Base-by-base conservation (phyloP, 139 green algal species). In the Mesostigma viride region DNA sequence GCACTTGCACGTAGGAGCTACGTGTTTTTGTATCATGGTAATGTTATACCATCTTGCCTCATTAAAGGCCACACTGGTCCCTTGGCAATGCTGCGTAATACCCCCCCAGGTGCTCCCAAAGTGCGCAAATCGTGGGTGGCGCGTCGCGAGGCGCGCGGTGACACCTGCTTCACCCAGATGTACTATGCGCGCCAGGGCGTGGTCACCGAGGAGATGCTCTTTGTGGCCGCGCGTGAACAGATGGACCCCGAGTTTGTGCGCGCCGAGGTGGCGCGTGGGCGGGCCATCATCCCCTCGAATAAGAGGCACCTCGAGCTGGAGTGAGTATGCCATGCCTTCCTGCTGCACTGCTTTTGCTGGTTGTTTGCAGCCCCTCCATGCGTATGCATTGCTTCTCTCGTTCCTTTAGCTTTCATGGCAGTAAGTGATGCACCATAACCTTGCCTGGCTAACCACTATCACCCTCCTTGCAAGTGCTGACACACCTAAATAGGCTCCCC, bases 281-380 rank as follows among this genome's bases (percentile, higher is more conserved):
- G 91, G 2, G 91, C 91, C 20, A 97, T 97, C 82, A 97, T 97
- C 56, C 91, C 91, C 2, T 82, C 89, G 67, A 97, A 97, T 84
- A 94, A 91, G 79, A 62, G 78, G 4, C 91, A 97, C 71, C 31
- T 85, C 46, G 91, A 97, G 81, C 82, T 97, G 63, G 91, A 97
- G n/a, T n/a, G n/a, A n/a, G n/a, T n/a, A n/a, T n/a, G n/a, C n/a
- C n/a, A n/a, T n/a, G n/a, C 79, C 90, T 20, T 56, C 44, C 20
- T 56, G 17, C 44, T 56, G 17, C 20, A 17, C 20, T 56, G 17
- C 44, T 56, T 56, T 20, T 56, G 44, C 17, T 56, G 44, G 44
- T 56, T 56, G 44, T 56, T 56, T 56, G n/a, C n/a, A n/a, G n/a
- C n/a, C n/a, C n/a, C n/a, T n/a, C n/a, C n/a, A n/a, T n/a, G n/a